These are phyloP conservation scores for Trypanosomatidae sp. DNA, from an alignment of 208 protist genomes.

Conservation along the genomic window DNA sequence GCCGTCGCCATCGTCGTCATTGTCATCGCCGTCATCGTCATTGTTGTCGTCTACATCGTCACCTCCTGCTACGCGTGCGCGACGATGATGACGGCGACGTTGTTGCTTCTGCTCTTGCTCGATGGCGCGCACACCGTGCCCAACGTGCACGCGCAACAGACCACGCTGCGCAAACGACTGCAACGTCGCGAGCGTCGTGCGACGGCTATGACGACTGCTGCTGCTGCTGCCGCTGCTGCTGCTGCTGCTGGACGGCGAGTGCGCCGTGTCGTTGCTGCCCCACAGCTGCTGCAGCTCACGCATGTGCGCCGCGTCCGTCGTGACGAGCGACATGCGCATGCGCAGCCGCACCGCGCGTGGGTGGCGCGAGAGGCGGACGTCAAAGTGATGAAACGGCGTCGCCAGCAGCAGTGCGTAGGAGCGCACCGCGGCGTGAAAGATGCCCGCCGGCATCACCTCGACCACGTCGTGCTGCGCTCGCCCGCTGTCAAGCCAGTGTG, in stretches of 20 bases:
- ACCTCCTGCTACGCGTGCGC: too few species aligned
- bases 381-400: slow-evolving; percentile 58
- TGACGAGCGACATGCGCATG: slow-evolving; percentile 3
- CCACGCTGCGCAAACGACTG: not conserved
- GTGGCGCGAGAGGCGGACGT: not conserved
- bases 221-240: too few species aligned
- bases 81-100: too few species aligned
- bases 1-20: not conserved
- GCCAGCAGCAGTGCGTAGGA: slow-evolving; percentile 41
- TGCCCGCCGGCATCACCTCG: slow-evolving; percentile 34
- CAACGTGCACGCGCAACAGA: slow-evolving; percentile 11
- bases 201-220: too few species aligned
- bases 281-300: not conserved
- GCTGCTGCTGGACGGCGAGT: too few species aligned
- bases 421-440: slow-evolving; percentile 40
- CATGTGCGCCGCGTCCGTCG: not conserved
- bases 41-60: too few species aligned
- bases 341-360: slow-evolving; percentile 4
- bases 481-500: slow-evolving; percentile 40
- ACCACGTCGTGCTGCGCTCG: slow-evolving; percentile 24
- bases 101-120: too few species aligned
- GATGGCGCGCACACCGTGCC: too few species aligned
- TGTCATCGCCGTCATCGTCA: slow-evolving; percentile 4
- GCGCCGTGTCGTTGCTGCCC: not conserved
- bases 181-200: too few species aligned